Conservation (phyloP, 129 eudicot genomes). For the Daucus carota region DNA sequence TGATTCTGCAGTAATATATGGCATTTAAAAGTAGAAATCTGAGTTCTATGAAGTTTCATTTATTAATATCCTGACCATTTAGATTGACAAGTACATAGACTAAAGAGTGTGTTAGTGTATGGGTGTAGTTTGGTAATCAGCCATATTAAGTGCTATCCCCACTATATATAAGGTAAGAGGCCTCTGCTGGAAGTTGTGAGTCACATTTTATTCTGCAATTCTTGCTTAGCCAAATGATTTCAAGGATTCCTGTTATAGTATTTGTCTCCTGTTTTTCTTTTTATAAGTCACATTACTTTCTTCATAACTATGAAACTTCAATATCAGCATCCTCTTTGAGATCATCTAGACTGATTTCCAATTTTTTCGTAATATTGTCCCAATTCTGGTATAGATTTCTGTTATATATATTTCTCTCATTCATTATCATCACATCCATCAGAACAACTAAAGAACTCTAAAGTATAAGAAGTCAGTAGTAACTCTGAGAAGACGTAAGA, state of each 20-base stretch:
- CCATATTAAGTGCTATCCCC: not conserved
- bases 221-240: not conserved
- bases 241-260: not conserved
- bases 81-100: not conserved
- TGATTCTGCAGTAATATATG: not conserved
- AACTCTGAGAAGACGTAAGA: not conserved
- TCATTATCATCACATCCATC: not conserved
- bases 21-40: not conserved
- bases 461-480: not conserved
- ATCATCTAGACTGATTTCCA: not conserved
- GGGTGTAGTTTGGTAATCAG: not conserved
- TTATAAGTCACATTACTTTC: not conserved
- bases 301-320: not conserved
- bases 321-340: not conserved
- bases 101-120: not conserved
- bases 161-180: not conserved
- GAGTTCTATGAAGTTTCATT: not conserved
- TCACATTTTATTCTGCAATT: not conserved
- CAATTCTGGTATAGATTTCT: too few species aligned
- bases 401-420: not conserved
- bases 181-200: not conserved
- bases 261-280: too few species aligned
- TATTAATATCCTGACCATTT: not conserved
- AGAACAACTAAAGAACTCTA: not conserved
- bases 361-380: not conserved